phyloP scores from a whole-genome alignment of 2,329 filamentous ascomycete genomes.

The Cadophora malorum region DNA sequence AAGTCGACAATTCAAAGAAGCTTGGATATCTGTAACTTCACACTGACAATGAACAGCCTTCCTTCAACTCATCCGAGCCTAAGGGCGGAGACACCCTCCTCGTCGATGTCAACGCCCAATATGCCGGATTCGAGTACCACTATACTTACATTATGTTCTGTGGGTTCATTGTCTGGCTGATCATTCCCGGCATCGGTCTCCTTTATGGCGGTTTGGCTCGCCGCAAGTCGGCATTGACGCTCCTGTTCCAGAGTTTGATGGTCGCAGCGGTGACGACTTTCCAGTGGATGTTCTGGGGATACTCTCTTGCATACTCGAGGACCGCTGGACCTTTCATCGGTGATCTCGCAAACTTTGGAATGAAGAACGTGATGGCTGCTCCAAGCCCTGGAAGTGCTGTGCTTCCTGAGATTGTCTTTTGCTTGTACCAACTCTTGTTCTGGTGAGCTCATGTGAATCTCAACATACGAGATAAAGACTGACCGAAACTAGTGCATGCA shows the following conservation, averaged over 20 bases:
- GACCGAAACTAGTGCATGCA: conserved; percentile 49
- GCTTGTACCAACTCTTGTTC: conserved; percentile 70
- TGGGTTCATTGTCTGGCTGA: conserved; percentile 67
- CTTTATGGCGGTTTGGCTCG: conserved; percentile 68
- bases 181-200: conserved; percentile 70
- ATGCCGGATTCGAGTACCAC: conserved; percentile 63
- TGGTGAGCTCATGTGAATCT: conserved; percentile 46
- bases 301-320: conserved; percentile 66
- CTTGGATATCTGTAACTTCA: too few relatives aligned
- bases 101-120: conserved; percentile 60
- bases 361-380: conserved; percentile 65
- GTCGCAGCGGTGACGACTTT: conserved; percentile 61
- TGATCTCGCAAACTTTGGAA: conserved; percentile 64
- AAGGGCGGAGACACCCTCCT: conserved; percentile 60
- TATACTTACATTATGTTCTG: conserved; percentile 66
- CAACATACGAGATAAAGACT: not conserved
- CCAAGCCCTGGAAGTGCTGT: conserved; percentile 62
- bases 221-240: conserved; percentile 65
- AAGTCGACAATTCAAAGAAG: not conserved
- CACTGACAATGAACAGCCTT: conserved; percentile 34
- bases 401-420: conserved; percentile 70
- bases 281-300: conserved; percentile 69
- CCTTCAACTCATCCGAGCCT: conserved; percentile 47
- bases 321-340: conserved; percentile 68
- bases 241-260: conserved; percentile 68